Conservation (phyloP, 352 stramenopile genomes). For the Hyaloperonospora arabidopsidis region DNA sequence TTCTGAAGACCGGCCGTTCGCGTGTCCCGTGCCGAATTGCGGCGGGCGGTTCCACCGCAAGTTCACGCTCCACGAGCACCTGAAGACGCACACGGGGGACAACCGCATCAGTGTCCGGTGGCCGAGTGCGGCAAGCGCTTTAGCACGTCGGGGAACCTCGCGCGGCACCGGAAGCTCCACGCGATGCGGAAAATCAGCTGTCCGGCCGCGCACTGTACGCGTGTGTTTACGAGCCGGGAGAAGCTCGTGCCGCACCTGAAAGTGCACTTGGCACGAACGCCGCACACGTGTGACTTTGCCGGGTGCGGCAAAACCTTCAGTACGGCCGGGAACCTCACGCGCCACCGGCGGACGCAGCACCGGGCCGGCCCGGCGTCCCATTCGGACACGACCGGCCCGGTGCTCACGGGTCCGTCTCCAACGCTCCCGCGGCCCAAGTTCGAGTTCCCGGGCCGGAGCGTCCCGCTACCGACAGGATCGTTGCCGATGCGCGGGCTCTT, state of each 20-base stretch:
- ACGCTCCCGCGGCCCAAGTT: constrained; percentile 26
- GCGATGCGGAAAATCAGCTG: constrained; percentile 38
- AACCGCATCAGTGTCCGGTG: constrained; percentile 58
- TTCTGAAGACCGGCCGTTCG: constrained; percentile 28
- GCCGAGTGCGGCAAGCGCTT: constrained; percentile 53
- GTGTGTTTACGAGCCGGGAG: constrained; percentile 37
- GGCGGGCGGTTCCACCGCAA: constrained; percentile 63
- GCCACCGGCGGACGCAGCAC: constrained; percentile 55
- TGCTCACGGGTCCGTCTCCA: constrained; percentile 2
- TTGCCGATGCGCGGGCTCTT: constrained; percentile 32
- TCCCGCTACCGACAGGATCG: constrained; percentile 18
- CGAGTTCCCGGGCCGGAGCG: constrained; percentile 18
- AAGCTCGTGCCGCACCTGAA: constrained; percentile 46
- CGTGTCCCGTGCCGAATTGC: constrained; percentile 34
- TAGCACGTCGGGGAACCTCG: constrained; percentile 52
- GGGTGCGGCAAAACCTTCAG: constrained; percentile 57
- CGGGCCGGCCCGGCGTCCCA: constrained; percentile 18
- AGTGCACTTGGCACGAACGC: constrained; percentile 41
- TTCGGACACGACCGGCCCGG: constrained; percentile 5
- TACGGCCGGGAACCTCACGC: constrained; percentile 52
- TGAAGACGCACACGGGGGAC: constrained; percentile 82
- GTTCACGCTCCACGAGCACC: constrained; percentile 69
- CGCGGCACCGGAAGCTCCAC: constrained; percentile 45
- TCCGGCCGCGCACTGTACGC: constrained; percentile 33
- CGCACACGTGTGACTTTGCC: constrained; percentile 44